phyloP scores from a whole-genome alignment of 805 yeast genomes.

The Wickerhamiella nectarea region DNA sequence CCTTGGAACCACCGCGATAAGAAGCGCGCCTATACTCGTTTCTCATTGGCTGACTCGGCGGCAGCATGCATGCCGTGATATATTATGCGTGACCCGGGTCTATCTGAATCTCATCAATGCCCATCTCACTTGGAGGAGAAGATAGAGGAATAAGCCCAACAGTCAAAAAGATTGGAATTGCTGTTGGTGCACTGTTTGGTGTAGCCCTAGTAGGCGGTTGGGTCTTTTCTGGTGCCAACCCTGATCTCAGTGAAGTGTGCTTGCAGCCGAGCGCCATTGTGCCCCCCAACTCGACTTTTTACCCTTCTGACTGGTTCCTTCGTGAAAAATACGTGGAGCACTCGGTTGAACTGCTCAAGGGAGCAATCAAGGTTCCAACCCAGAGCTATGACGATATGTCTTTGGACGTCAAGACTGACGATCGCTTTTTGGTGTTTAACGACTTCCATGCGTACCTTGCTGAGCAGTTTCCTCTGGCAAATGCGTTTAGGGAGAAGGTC shows the following conservation, averaged over 20 bases:
- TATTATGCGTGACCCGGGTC: too few species aligned
- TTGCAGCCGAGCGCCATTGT: conserved; percentile 1
- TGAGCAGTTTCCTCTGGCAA: conserved; percentile 41
- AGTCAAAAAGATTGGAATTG: conserved; percentile 2
- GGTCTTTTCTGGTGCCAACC: neutral
- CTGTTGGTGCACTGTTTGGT: conserved; percentile 3
- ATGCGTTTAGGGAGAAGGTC: conserved; percentile 35
- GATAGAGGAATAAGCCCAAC: neutral
- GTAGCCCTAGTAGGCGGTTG: neutral
- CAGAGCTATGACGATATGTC: conserved; percentile 43
- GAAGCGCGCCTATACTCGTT: too few species aligned
- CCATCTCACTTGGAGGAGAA: neutral
- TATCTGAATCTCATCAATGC: neutral
- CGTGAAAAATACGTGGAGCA: neutral
- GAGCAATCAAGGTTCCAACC: conserved; percentile 55
- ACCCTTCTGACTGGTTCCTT: neutral
- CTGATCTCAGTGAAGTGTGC: conserved; percentile 5
- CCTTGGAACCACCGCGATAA: too few species aligned
- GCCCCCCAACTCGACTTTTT: neutral
- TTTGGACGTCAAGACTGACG: conserved; percentile 34
- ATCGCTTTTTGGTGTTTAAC: conserved; percentile 36
- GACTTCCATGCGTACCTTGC: conserved; percentile 43
- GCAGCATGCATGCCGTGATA: neutral
- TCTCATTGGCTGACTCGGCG: neutral
- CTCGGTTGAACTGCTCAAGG: conserved; percentile 20